A percentile compares a stretch with the other conserved stretches of the same genome.
Evolutionary conservation across 495 filamentous ascomycete species (phyloP).

Genomic region (Penicilliopsis zonata): DNA sequence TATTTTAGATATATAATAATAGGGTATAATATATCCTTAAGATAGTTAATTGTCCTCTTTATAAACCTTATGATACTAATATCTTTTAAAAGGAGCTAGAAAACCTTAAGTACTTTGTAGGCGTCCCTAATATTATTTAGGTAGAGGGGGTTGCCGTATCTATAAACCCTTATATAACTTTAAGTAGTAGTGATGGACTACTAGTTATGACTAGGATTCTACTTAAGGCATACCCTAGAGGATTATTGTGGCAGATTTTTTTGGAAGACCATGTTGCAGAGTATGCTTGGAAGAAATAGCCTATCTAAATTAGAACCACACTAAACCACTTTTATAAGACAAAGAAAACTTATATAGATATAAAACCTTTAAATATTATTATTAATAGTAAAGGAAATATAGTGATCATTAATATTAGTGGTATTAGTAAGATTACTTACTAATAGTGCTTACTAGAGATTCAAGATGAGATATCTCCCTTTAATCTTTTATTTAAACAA

Average conservation of each 20-base stretch:
- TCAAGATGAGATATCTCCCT: conserved; percentile 6
- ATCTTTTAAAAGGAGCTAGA: conserved; percentile 11
- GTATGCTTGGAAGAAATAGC: conserved; percentile 11
- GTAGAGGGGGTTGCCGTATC: conserved; percentile 10
- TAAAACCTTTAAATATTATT: conserved; percentile 24
- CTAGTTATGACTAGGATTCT: conserved; percentile 10
- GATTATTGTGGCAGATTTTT: conserved; percentile 9
- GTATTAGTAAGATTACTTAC: conserved; percentile 16
- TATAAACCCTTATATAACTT: conserved; percentile 11
- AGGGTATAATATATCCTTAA: conserved; percentile 8
- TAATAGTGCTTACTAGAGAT: conserved; percentile 15
- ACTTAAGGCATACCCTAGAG: conserved; percentile 8
- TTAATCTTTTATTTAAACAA: conserved; percentile 8
- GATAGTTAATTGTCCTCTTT: conserved; percentile 9
- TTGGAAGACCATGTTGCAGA: conserved; percentile 4
- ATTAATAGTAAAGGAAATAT: conserved; percentile 13
- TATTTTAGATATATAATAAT: conserved; percentile 7
- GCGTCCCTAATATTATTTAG: conserved; percentile 9
- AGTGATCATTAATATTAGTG: conserved; percentile 21
- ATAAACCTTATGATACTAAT: conserved; percentile 10
- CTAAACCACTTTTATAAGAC: conserved; percentile 12
- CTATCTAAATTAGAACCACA: conserved; percentile 15
- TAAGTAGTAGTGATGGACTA: conserved; percentile 1
- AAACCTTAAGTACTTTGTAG: conserved; percentile 9
- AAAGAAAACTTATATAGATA: conserved; percentile 19